Evolutionary conservation across 2,329 filamentous ascomycete species (phyloP).

Genomic region (Phyllosticta citrichinensis): DNA sequence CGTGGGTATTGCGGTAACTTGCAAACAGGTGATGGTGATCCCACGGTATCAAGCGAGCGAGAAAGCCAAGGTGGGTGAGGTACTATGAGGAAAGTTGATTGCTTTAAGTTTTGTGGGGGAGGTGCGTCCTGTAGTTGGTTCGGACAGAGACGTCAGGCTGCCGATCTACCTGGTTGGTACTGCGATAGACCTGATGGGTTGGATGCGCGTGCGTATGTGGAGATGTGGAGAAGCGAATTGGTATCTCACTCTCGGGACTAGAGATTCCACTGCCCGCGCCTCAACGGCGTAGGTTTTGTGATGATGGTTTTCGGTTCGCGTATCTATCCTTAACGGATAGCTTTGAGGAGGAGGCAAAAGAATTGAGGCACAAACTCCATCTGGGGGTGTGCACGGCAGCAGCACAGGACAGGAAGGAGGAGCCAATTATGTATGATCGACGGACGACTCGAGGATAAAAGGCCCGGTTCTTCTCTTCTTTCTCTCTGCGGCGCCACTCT

Average conservation of each 20-base stretch:
- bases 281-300: neutral
- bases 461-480: neutral
- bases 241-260: neutral
- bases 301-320: neutral
- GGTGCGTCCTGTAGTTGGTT: neutral
- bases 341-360: constrained; percentile 27
- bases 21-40: neutral
- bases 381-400: constrained; percentile 4
- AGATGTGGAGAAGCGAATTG: neutral
- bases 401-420: neutral
- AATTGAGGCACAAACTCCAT: constrained; percentile 26
- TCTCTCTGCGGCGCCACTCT: neutral
- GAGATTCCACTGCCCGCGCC: neutral
- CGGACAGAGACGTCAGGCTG: neutral
- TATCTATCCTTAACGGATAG: constrained; percentile 15
- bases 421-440: neutral
- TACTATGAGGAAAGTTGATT: neutral
- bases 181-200: neutral
- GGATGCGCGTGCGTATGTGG: neutral
- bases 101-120: neutral
- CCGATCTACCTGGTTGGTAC: neutral
- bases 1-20: neutral
- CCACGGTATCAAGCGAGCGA: neutral
- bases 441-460: neutral
- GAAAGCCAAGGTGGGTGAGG: neutral